Evolutionary conservation across 179 eudicot species (phyloP).

Genomic region (Patellifolia procumbens): DNA sequence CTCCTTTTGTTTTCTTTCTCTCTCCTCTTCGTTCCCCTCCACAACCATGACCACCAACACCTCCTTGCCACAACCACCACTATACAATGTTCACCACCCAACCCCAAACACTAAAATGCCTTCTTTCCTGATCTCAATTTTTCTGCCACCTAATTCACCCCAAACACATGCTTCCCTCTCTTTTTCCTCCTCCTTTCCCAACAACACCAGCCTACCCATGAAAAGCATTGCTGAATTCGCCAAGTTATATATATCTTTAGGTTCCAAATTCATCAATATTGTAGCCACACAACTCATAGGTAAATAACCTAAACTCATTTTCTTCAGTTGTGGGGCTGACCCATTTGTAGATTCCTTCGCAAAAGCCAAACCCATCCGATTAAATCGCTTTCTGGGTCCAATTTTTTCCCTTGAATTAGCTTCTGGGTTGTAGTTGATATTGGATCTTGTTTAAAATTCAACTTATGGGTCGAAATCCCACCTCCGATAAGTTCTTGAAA

Average conservation of each 20-base stretch:
- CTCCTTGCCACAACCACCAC: no score
- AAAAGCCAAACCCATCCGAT: slow-evolving; percentile 42
- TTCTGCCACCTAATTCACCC: no score
- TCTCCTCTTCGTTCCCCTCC: no score
- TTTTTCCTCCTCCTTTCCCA: no score
- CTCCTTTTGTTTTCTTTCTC: no score
- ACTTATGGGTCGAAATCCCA: slow-evolving; percentile 3
- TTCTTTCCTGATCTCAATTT: no score
- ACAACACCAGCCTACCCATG: no score
- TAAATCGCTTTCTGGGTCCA: slow-evolving; percentile 10
- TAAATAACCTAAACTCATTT: slow-evolving; percentile 66
- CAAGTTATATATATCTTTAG: slow-evolving; percentile 61
- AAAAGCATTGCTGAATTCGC: slow-evolving; percentile 32
- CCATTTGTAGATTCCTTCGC: slow-evolving; percentile 30
- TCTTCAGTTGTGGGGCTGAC: slow-evolving; percentile 15
- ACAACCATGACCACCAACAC: no score
- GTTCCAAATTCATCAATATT: slow-evolving; percentile 57
- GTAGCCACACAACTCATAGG: slow-evolving; percentile 78
- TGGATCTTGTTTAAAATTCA: neutral
- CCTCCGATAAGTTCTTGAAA: neutral
- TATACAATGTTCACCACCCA: no score
- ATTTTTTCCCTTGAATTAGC: neutral
- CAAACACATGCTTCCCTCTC: no score
- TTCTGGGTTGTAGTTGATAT: neutral
- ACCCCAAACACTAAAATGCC: no score